Base-by-base conservation (phyloP, 768 basidiomycete species). In the Punctularia strigosozonata region DNA sequence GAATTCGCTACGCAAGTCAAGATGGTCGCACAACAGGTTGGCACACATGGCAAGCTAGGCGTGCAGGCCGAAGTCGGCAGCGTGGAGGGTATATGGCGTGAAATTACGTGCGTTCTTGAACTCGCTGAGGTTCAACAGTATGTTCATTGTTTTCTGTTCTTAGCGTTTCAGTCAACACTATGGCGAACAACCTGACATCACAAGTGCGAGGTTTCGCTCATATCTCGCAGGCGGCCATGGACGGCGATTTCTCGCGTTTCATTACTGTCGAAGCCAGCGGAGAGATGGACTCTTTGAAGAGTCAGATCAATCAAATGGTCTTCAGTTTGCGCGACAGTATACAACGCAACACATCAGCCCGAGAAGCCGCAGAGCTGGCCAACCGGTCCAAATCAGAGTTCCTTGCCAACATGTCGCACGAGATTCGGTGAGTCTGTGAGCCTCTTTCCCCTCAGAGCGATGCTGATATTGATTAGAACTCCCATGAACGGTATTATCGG, bases 401-500 rank as follows among this genome's bases (percentile, higher is more conserved):
- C 67, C 73, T 98, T 66, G 95, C 95, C 2, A 98, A 98, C 50
- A 99, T 98, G 94, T 85, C 80, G 5, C 92, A 95, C 56, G 90
- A 92, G 64, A 94, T 92, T 54, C 67, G 91, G 89, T 87, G 42
- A 10, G 78, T 68, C n/a, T 19, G 30, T 39, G 8, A 20, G 28
- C 39, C 36, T 12, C 4, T 15, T 37, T 21, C 19, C n/a, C 12
- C 19, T 22, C 31, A 30, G 20, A 39, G 32, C 51, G 41, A 37
- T 38, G 31, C 21, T 26, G 36, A 40, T 15, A 17, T 4, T 19
- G 22, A 34, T n/a, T 53, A 90, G 94, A 56, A 98, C 95, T 18
- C 95, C 95, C 0, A 99, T 98, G 94, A 99, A 98, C 55, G 94
- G 95, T 53, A 99, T 99, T 58, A 98, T 99, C 48, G 94, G 94